phyloP scores from a whole-genome alignment of 2,329 filamentous ascomycete species.

The Podosphaera fusca region DNA sequence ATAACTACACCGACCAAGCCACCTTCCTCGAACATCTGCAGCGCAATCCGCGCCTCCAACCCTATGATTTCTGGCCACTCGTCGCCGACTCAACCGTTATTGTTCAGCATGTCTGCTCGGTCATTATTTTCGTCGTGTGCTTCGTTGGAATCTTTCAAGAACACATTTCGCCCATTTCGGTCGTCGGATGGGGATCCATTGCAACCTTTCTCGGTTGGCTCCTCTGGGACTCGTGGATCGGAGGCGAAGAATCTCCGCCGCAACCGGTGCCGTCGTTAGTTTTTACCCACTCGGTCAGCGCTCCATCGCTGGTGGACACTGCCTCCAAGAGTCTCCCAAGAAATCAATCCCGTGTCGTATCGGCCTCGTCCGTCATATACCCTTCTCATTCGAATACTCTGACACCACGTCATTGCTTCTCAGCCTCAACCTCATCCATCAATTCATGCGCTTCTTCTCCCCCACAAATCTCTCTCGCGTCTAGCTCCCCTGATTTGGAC shows the following conservation, averaged over 20 bases:
- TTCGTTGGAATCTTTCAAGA: constrained; percentile 80
- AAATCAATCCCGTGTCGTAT: constrained; percentile 8
- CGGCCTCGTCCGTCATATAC: neutral
- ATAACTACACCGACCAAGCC: constrained; percentile 93
- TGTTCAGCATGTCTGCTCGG: constrained; percentile 86
- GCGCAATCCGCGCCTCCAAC: constrained; percentile 74
- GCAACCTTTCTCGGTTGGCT: constrained; percentile 74
- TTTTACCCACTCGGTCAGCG: constrained; percentile 1
- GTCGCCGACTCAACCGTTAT: constrained; percentile 91
- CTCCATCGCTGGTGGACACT: constrained; percentile 9
- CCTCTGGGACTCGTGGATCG: constrained; percentile 78
- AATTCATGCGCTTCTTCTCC: constrained; percentile 19
- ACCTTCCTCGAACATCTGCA: constrained; percentile 94
- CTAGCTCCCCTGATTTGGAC: constrained; percentile 9
- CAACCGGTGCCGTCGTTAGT: constrained; percentile 5
- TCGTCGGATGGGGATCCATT: constrained; percentile 65
- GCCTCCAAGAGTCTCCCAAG: constrained; percentile 6
- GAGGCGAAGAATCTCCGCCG: constrained; percentile 30
- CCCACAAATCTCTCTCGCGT: constrained; percentile 8
- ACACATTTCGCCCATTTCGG: constrained; percentile 68
- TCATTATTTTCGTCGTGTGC: constrained; percentile 82
- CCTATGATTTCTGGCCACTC: constrained; percentile 95
- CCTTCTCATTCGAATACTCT: neutral
- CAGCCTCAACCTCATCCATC: constrained; percentile 31
- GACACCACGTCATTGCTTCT: constrained; percentile 21